These are phyloP conservation scores for Xylariaceae sp. DNA, from an alignment of 2,329 filamentous ascomycete genomes.

Conservation along the genomic window DNA sequence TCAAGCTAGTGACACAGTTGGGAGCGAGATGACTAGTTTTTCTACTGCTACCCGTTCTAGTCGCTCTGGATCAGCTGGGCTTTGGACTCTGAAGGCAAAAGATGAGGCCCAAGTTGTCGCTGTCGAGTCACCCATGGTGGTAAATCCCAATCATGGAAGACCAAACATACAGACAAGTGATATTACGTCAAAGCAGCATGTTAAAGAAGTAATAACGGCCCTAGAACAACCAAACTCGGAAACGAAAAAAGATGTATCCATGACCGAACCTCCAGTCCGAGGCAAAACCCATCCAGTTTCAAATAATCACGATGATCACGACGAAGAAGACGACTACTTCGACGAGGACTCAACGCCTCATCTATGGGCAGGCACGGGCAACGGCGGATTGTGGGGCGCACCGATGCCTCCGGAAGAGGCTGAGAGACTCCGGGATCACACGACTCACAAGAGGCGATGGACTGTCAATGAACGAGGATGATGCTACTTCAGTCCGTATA, in stretches of 20 bases:
- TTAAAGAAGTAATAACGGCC: too few relatives aligned
- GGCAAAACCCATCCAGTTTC: background rate
- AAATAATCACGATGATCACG: slow-evolving; percentile 8
- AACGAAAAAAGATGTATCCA: background rate
- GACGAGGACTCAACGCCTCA: slow-evolving; percentile 19
- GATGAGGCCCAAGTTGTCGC: slow-evolving; percentile 22
- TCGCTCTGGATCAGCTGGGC: slow-evolving; percentile 41
- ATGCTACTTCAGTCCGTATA: too few relatives aligned
- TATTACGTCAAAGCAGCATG: too few relatives aligned
- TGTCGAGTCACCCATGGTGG: slow-evolving; percentile 38
- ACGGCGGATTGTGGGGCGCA: slow-evolving; percentile 26
- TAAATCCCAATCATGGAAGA: slow-evolving; percentile 46
- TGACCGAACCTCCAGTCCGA: background rate
- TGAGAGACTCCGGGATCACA: slow-evolving; percentile 27
- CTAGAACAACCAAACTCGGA: slow-evolving; percentile 22
- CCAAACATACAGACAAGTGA: too few relatives aligned
- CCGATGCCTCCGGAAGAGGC: slow-evolving; percentile 28
- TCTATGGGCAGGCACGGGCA: slow-evolving; percentile 24
- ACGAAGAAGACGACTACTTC: slow-evolving; percentile 27
- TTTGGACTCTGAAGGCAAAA: slow-evolving; percentile 40
- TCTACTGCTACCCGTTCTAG: slow-evolving; percentile 25
- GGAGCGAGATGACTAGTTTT: slow-evolving; percentile 29
- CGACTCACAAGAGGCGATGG: slow-evolving; percentile 27
- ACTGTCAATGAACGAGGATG: slow-evolving; percentile 28
- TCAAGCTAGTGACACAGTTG: slow-evolving; percentile 37